phyloP scores from a whole-genome alignment of 1,284 basidiomycete genomes.

The Takashimella koratensis region DNA sequence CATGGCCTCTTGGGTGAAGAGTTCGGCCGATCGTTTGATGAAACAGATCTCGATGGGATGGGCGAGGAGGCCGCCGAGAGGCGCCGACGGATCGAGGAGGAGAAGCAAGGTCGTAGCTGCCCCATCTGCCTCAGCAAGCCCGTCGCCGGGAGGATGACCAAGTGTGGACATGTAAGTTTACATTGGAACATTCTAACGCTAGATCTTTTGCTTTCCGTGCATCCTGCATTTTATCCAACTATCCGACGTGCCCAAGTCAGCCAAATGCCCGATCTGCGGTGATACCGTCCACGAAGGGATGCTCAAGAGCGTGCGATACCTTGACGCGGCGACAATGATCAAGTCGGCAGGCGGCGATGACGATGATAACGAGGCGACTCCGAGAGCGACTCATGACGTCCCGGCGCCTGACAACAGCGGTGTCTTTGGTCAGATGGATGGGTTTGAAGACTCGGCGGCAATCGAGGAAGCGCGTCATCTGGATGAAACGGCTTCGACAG shows the following conservation, averaged over 20 bases:
- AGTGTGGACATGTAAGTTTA: conserved; percentile 85
- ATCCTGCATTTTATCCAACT: conserved; percentile 86
- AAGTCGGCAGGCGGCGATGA: conserved; percentile 28
- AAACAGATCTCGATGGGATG: conserved; percentile 28
- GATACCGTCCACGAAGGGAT: conserved; percentile 88
- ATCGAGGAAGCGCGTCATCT: conserved; percentile 16
- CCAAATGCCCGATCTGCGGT: conserved; percentile 91
- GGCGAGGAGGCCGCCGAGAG: conserved; percentile 36
- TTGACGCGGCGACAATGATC: conserved; percentile 39
- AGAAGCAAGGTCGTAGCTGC: conserved; percentile 60
- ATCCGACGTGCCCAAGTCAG: conserved; percentile 75
- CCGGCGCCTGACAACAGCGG: conserved; percentile 26
- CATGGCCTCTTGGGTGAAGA: conserved; percentile 8
- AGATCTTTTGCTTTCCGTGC: conserved; percentile 88
- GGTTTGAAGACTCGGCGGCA: conserved; percentile 20
- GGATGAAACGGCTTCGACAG: conserved; percentile 3
- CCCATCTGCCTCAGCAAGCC: conserved; percentile 88
- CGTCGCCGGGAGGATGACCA: conserved; percentile 90
- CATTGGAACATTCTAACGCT: conserved; percentile 15
- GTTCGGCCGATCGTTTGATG: conserved; percentile 21
- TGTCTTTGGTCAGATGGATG: conserved; percentile 32
- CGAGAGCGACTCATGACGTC: conserved; percentile 12
- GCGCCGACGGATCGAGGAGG: conserved; percentile 39
- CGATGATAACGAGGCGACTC: conserved; percentile 33
- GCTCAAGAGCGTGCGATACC: conserved; percentile 79